Percentiles rank a stretch among this genome's conserved stretches.
Conservation (phyloP, 2,329 filamentous ascomycete species). For the Colletotrichum falcatum region DNA sequence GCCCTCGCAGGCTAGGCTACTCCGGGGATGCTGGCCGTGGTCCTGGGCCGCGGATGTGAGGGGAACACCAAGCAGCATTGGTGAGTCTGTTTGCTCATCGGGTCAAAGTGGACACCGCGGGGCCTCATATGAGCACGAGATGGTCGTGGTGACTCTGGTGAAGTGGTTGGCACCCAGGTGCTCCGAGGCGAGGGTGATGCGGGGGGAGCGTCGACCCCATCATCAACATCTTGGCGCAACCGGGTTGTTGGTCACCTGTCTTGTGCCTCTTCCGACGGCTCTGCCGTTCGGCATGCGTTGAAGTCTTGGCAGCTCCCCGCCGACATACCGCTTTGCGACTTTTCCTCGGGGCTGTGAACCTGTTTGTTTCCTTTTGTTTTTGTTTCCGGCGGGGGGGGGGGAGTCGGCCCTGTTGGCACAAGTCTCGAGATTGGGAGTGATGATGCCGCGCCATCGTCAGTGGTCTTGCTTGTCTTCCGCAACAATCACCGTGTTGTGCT, state of each 20-base stretch:
- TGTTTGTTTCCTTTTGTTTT: neutral
- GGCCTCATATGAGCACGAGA: constrained; percentile 7
- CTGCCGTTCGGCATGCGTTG: constrained; percentile 29
- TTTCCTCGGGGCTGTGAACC: neutral
- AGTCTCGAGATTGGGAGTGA: neutral
- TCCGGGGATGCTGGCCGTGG: neutral
- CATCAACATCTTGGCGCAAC: constrained; percentile 2
- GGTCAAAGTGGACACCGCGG: neutral
- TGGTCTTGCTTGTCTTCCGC: neutral
- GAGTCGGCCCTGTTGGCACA: neutral
- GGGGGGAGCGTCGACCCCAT: constrained; percentile 19
- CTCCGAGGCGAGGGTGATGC: constrained; percentile 1
- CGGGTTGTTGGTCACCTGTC: constrained; percentile 37
- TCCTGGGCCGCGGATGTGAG: neutral
- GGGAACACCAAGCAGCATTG: neutral
- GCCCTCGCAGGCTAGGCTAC: neutral
- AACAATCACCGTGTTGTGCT: neutral
- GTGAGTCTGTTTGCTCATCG: constrained; percentile 11
- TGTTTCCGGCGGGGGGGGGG: constrained; percentile 6
- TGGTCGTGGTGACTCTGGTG: neutral
- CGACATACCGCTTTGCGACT: neutral
- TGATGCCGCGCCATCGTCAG: neutral
- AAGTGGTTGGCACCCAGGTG: neutral
- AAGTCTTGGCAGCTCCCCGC: constrained; percentile 21
- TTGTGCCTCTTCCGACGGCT: constrained; percentile 6